These are phyloP conservation scores for Asterochloris erici DNA, from an alignment of 139 green algal species.

Conservation along the genomic window DNA sequence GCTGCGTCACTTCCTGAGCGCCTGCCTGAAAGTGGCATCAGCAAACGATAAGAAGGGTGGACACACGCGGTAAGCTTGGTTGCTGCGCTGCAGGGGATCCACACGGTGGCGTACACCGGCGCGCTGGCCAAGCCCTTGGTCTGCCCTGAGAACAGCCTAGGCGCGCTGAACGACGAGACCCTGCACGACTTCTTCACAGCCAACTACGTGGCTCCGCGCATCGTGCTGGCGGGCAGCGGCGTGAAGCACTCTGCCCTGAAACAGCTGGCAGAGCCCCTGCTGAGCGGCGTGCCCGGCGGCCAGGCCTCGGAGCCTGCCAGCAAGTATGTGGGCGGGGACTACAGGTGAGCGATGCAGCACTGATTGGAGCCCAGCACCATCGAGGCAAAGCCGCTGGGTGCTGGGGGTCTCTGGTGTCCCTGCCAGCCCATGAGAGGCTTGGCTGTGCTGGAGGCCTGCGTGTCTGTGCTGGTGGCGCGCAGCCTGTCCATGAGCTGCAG, in stretches of 20 bases:
- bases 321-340: conserved; percentile 64
- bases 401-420: too few relatives aligned
- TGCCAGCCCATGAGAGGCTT: too few relatives aligned
- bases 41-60: neutral
- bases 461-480: too few relatives aligned
- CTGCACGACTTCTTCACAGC: conserved; percentile 59
- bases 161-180: conserved; percentile 44
- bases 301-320: conserved; percentile 21
- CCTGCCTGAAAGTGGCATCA: neutral
- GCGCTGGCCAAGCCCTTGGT: conserved; percentile 81
- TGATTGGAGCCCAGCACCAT: too few relatives aligned
- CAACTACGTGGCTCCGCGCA: conserved; percentile 69
- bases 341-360: conserved; percentile 5
- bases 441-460: too few relatives aligned
- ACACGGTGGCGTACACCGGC: conserved; percentile 71
- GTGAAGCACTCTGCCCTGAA: conserved; percentile 77
- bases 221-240: conserved; percentile 84
- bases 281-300: conserved; percentile 24
- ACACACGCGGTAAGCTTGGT: neutral
- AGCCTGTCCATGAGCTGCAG: too few relatives aligned
- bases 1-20: neutral
- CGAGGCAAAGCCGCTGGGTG: too few relatives aligned
- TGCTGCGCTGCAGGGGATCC: conserved; percentile 39
- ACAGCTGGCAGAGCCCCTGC: conserved; percentile 61
- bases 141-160: conserved; percentile 35